phyloP scores from a whole-genome alignment of 257 asterid species.

The Solanum ahanhuiri region DNA sequence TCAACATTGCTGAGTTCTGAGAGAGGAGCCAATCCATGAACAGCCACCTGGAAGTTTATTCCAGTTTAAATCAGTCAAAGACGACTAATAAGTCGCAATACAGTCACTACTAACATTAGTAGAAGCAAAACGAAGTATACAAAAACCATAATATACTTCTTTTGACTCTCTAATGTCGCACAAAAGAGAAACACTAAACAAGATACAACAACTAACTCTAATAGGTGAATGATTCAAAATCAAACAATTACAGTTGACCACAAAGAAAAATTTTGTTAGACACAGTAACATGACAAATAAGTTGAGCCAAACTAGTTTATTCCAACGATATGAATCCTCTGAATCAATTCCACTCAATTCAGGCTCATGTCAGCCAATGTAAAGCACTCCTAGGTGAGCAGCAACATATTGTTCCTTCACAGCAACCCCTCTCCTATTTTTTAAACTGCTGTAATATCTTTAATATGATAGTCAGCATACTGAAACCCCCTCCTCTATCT shows the following conservation, averaged over 20 bases:
- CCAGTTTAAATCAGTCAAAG: background rate
- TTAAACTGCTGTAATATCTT: background rate
- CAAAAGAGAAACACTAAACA: background rate
- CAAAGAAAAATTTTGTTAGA: background rate
- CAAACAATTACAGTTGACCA: background rate
- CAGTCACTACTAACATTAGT: background rate
- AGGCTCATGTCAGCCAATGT: background rate
- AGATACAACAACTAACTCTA: background rate
- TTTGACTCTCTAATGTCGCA: background rate
- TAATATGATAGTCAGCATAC: background rate
- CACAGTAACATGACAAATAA: background rate
- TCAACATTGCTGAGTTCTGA: constrained; percentile 17
- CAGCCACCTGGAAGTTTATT: constrained; percentile 33
- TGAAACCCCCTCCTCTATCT: background rate
- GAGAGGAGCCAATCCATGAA: constrained; percentile 10
- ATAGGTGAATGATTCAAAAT: background rate
- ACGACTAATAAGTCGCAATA: background rate
- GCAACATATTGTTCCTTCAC: background rate
- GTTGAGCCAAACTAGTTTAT: background rate
- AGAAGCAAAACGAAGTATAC: background rate
- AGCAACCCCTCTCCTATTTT: background rate
- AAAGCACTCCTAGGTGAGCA: background rate
- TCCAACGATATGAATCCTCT: background rate
- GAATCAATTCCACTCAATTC: background rate
- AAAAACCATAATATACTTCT: background rate